Evolutionary conservation across 257 asterid genomes (phyloP).

Genomic region (Rubia yunnanensis): DNA sequence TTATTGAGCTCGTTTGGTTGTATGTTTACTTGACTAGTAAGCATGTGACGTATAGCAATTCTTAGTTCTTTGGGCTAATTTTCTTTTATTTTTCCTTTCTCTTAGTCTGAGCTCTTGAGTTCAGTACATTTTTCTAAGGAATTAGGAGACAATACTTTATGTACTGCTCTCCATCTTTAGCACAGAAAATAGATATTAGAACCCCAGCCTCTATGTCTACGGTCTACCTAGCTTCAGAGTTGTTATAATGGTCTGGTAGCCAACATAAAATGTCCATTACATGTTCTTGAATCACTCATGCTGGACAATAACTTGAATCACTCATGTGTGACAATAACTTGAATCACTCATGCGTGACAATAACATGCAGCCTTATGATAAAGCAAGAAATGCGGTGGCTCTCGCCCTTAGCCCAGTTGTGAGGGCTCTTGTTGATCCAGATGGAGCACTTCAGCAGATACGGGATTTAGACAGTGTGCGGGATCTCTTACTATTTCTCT

Average conservation of each 20-base stretch:
- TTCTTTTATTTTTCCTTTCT: neutral
- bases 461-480: constrained; percentile 73
- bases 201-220: neutral
- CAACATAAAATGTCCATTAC: neutral
- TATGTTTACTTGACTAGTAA: neutral
- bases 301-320: too few relatives aligned
- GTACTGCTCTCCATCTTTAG: neutral
- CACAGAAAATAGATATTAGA: neutral
- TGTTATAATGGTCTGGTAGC: neutral
- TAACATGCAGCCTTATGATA: constrained; percentile 65
- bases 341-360: constrained; percentile 12
- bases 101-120: neutral
- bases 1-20: neutral
- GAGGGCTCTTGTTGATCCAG: constrained; percentile 95
- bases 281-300: neutral
- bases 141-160: neutral
- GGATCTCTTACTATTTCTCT: constrained; percentile 12
- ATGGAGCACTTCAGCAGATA: constrained; percentile 81
- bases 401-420: constrained; percentile 99
- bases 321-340: constrained; percentile 19
- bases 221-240: neutral
- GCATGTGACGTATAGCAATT: neutral
- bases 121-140: neutral
- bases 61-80: neutral
- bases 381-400: constrained; percentile 95